Evolutionary conservation across 768 basidiomycete genomes (phyloP).

Genomic region (Tulasnella sp.): DNA sequence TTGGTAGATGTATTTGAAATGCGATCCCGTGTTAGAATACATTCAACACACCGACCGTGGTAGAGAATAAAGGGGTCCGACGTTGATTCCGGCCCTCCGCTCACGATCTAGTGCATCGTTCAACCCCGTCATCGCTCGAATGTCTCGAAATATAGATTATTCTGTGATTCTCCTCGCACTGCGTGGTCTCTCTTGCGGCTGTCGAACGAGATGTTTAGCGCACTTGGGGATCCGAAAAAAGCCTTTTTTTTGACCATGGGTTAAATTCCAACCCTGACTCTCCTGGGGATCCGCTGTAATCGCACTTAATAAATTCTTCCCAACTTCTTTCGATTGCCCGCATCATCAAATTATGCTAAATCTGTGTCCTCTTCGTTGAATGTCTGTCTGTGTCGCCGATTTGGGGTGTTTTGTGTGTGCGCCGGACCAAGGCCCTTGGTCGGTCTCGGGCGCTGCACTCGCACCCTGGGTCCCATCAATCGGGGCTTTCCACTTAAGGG

Average conservation of each 20-base stretch:
- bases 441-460: neutral
- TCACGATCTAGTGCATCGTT: neutral
- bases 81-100: neutral
- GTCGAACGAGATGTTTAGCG: neutral
- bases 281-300: neutral
- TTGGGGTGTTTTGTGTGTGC: neutral
- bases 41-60: neutral
- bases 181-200: too few relatives aligned
- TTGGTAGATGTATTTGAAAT: neutral
- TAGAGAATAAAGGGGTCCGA: neutral
- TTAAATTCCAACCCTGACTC: neutral
- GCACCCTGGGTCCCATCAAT: slow-evolving; percentile 4
- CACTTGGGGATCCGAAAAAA: neutral
- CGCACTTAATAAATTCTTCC: neutral
- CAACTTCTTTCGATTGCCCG: neutral
- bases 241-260: neutral
- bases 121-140: neutral
- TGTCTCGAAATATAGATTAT: neutral
- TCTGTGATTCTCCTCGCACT: too few relatives aligned
- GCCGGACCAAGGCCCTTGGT: neutral
- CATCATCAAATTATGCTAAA: neutral
- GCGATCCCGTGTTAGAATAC: neutral
- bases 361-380: neutral
- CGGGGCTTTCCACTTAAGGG: neutral
- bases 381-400: neutral